phyloP scores from a whole-genome alignment of 345 rosid species.

The Eucalyptus microcorys region DNA sequence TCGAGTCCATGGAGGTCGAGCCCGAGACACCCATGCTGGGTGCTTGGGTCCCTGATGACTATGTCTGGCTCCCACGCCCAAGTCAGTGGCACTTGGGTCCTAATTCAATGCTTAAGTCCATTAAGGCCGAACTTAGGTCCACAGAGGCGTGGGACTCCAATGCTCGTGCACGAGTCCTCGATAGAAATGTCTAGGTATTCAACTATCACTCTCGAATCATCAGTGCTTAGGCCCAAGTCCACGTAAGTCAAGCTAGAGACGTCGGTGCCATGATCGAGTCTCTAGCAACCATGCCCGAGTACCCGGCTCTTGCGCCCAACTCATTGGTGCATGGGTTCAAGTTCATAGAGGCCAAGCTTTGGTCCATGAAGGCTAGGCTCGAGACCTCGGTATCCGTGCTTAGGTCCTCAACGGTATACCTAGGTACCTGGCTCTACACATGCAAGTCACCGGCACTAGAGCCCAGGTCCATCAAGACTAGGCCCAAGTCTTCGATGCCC shows the following conservation, averaged over 20 bases:
- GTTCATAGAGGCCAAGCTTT: neutral
- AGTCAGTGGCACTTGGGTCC: no score
- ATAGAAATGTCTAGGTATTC: no score
- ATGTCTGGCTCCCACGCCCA: neutral
- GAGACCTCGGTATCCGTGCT: neutral
- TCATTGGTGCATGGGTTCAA: neutral
- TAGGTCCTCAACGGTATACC: no score
- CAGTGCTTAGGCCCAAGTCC: no score
- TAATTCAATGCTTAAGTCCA: no score
- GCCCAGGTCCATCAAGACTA: neutral
- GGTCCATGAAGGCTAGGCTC: neutral
- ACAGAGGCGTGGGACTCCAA: rapidly evolving
- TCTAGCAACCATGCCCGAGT: neutral
- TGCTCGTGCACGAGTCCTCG: rapidly evolving
- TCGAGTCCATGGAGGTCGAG: no score
- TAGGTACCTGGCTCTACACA: no score
- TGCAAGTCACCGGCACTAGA: rapidly evolving
- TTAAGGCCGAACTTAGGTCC: neutral
- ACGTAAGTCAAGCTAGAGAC: no score
- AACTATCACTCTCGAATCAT: no score
- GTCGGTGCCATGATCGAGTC: no score
- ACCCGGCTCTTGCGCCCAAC: neutral
- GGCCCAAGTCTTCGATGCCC: neutral
- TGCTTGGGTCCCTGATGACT: no score
- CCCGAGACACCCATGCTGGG: no score